Percentiles rank a stretch among this genome's conserved stretches.
phyloP scores from a whole-genome alignment of 1,284 basidiomycete genomes.

The Amanita bisporigera region DNA sequence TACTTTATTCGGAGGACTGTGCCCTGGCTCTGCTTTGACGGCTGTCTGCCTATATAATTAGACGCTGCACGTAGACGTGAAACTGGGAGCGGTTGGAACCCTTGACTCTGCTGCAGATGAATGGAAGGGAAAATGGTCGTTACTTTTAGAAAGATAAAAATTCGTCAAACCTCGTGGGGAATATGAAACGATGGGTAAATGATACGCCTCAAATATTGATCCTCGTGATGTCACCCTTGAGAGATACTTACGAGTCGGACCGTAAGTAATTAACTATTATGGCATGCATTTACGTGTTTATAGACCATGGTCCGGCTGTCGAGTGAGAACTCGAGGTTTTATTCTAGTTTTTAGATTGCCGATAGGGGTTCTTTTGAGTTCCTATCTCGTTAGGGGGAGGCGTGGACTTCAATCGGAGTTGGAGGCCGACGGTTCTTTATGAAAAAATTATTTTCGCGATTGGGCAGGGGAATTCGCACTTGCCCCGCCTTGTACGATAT shows the following conservation, averaged over 20 bases:
- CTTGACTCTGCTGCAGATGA: not conserved
- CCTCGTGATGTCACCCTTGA: not conserved
- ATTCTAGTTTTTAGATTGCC: slow-evolving; percentile 10
- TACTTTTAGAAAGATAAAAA: too few relatives aligned
- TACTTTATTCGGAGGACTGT: not conserved
- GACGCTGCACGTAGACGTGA: not conserved
- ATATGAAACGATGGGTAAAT: not conserved
- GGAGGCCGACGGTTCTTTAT: slow-evolving; percentile 1
- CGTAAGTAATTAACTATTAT: slow-evolving; percentile 6
- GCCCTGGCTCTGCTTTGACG: slow-evolving; percentile 1
- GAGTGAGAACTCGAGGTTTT: not conserved
- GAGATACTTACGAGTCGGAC: not conserved
- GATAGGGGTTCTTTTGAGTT: slow-evolving; percentile 9
- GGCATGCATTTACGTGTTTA: slow-evolving; percentile 13
- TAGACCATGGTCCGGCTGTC: not conserved
- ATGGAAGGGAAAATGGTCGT: too few relatives aligned
- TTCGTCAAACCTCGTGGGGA: not conserved
- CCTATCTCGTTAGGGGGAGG: slow-evolving; percentile 3
- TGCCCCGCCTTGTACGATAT: slow-evolving; percentile 3
- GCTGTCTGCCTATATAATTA: not conserved
- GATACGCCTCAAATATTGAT: not conserved
- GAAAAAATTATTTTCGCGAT: slow-evolving; percentile 2
- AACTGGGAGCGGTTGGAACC: not conserved
- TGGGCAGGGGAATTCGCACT: not conserved
- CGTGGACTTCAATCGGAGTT: not conserved